Evolutionary conservation across 805 yeast species (phyloP).

Genomic region (Yarrowia sp.): DNA sequence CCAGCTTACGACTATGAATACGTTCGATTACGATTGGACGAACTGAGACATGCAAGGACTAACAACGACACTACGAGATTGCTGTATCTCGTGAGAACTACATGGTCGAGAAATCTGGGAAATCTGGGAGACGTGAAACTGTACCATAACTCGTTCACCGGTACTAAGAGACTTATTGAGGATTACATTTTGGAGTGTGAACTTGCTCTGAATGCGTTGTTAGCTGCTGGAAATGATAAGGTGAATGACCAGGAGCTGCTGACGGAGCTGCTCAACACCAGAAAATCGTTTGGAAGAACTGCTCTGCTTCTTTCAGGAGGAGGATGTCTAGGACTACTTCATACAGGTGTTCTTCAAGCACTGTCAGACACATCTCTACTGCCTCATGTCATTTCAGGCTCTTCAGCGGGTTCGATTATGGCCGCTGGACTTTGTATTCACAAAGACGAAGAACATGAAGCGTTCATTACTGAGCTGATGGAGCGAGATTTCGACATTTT

Average conservation of each 20-base stretch:
- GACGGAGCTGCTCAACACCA: conserved; percentile 78
- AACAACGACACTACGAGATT: conserved; percentile 58
- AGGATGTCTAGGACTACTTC: conserved; percentile 87
- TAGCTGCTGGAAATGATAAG: conserved; percentile 29
- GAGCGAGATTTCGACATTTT: conserved; percentile 59
- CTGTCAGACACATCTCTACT: conserved; percentile 68
- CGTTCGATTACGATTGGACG: conserved; percentile 51
- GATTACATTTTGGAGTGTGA: conserved; percentile 80
- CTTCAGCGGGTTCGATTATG: conserved; percentile 93
- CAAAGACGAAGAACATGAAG: conserved; percentile 58
- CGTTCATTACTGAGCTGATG: conserved; percentile 46
- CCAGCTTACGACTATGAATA: conserved; percentile 71
- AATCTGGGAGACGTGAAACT: conserved; percentile 79
- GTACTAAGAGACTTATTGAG: conserved; percentile 81
- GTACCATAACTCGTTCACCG: conserved; percentile 75
- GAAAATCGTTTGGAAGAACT: conserved; percentile 90
- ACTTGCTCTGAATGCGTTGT: conserved; percentile 42
- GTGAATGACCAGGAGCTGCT: conserved; percentile 68
- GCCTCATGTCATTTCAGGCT: conserved; percentile 88
- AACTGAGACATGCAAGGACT: conserved; percentile 59
- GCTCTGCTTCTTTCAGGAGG: conserved; percentile 97
- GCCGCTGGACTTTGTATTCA: conserved; percentile 86
- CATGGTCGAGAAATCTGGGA: conserved; percentile 81
- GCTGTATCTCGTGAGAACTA: conserved; percentile 74
- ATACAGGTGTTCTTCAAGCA: conserved; percentile 85